phyloP scores from a whole-genome alignment of 768 basidiomycete genomes.

The Leccinum pellstonianum region DNA sequence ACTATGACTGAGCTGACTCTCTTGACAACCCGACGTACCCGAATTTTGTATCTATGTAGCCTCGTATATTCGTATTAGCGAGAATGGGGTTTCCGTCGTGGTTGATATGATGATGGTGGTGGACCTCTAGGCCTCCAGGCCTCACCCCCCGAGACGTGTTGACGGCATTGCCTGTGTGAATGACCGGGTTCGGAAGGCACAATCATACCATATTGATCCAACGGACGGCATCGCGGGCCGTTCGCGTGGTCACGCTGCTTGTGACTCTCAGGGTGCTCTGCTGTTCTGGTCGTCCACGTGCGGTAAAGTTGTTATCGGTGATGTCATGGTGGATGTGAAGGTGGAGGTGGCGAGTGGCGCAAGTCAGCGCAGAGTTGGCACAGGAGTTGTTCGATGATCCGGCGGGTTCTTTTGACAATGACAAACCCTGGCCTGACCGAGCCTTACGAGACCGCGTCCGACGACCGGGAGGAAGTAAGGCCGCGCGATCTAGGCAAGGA shows the following conservation, averaged over 20 bases:
- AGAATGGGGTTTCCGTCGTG: not conserved
- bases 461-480: not conserved
- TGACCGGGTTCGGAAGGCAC: not conserved
- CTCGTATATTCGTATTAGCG: not conserved
- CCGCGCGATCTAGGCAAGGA: not conserved
- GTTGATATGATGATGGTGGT: not conserved
- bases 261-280: not conserved
- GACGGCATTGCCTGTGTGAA: not conserved
- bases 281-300: not conserved
- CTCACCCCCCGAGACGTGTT: not conserved
- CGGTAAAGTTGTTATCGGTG: not conserved
- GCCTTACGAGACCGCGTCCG: not conserved
- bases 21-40: not conserved
- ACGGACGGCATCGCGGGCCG: not conserved
- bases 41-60: not conserved
- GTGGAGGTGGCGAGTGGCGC: not conserved
- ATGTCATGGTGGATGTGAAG: not conserved
- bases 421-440: not conserved
- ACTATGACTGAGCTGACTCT: not conserved
- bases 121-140: no score
- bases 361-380: no score
- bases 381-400: no score
- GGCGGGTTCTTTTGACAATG: no score
- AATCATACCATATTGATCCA: not conserved
- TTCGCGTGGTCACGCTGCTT: not conserved